Evolutionary conservation across 441 rosid species (phyloP).

Genomic region (Populus hybrid): DNA sequence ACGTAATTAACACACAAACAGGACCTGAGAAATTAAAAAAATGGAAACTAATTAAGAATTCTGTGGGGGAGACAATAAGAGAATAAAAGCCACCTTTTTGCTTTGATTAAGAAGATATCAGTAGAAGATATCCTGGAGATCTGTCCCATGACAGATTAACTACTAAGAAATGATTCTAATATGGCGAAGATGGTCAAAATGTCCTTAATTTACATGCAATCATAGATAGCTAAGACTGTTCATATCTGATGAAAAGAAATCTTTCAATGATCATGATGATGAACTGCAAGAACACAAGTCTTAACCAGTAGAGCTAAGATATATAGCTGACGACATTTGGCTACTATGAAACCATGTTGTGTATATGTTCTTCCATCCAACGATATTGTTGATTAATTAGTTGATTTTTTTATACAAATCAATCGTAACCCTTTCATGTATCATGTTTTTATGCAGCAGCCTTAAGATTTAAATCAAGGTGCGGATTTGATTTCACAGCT

Average conservation of each 20-base stretch:
- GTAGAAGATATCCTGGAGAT: slow-evolving; percentile 15
- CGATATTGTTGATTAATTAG: neutral
- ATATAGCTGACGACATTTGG: neutral
- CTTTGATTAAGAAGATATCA: slow-evolving; percentile 8
- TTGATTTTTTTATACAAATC: too few species aligned
- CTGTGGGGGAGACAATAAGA: slow-evolving; percentile 1
- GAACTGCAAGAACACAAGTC: neutral
- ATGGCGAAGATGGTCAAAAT: neutral
- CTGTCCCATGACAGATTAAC: neutral
- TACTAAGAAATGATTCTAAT: neutral
- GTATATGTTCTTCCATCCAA: neutral
- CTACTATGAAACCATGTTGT: neutral
- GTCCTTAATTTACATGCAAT: neutral
- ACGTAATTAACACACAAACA: too few species aligned
- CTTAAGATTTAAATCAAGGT: too few species aligned
- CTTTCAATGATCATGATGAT: neutral
- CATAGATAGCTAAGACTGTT: neutral
- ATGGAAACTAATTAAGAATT: neutral
- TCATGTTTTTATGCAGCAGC: too few species aligned
- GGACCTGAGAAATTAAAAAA: neutral
- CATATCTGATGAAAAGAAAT: neutral
- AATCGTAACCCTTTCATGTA: neutral
- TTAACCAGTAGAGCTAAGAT: neutral
- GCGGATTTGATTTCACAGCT: too few species aligned
- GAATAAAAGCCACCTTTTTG: slow-evolving; percentile 18